These are phyloP conservation scores for Tephrocybe sp. DNA, from an alignment of 768 basidiomycete genomes.

Conservation along the genomic window DNA sequence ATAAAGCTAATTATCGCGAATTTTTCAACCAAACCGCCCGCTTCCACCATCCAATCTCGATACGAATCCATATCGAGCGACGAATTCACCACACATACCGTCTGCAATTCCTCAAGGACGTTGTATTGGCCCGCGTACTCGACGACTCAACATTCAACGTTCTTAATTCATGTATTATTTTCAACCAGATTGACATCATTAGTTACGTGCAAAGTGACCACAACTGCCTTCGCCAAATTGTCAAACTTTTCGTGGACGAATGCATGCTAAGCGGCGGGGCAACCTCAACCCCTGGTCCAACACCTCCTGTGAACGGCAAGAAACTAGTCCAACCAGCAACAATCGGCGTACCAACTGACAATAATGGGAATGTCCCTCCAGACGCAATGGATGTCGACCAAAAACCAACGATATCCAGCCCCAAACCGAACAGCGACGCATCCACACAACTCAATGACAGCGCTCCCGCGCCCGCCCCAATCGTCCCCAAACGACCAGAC, in stretches of 20 bases:
- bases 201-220: constrained; percentile 80
- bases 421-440: constrained; percentile 28
- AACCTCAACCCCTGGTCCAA: constrained; percentile 17
- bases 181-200: constrained; percentile 99
- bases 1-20: constrained; percentile 96
- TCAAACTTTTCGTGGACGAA: constrained; percentile 72
- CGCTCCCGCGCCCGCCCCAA: constrained; percentile 3
- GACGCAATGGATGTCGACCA: constrained; percentile 39
- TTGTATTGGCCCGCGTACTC: constrained; percentile 90
- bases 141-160: constrained; percentile 98
- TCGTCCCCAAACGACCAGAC: constrained; percentile 19
- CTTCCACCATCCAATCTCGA: constrained; percentile 86
- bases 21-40: constrained; percentile 81
- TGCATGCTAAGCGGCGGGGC: constrained; percentile 50
- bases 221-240: constrained; percentile 73
- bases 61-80: constrained; percentile 74
- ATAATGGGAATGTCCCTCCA: constrained; percentile 18
- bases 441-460: constrained; percentile 23
- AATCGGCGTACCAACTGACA: constrained; percentile 38
- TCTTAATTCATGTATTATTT: constrained; percentile 95
- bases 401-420: constrained; percentile 21
- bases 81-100: constrained; percentile 98
- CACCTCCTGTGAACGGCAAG: constrained; percentile 19
- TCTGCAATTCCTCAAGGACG: constrained; percentile 96
- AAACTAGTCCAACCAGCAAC: constrained; percentile 25